Conservation (phyloP, 2,329 filamentous ascomycete genomes). For the Xylaria multiplex region DNA sequence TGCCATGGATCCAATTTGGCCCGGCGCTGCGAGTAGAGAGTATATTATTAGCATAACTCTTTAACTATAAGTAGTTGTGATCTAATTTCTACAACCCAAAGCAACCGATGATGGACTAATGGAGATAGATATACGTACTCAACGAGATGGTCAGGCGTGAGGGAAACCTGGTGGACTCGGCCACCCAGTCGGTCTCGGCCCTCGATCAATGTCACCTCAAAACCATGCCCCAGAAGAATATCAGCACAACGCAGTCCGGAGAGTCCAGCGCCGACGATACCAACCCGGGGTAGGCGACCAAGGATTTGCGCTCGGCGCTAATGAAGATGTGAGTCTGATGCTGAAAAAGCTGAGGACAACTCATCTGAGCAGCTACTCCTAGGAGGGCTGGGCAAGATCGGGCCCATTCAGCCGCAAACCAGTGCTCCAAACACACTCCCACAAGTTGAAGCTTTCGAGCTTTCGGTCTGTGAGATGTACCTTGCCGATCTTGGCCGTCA, state of each 20-base stretch:
- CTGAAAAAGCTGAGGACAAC: slow-evolving; percentile 38
- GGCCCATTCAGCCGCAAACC: slow-evolving; percentile 40
- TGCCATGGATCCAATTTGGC: slow-evolving; percentile 85
- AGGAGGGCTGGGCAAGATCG: slow-evolving; percentile 46
- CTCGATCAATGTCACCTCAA: slow-evolving; percentile 75
- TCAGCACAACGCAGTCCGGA: slow-evolving; percentile 78
- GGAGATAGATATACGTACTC: slow-evolving; percentile 49
- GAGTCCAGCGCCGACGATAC: slow-evolving; percentile 76
- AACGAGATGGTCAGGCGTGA: slow-evolving; percentile 59
- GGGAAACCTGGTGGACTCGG: slow-evolving; percentile 63
- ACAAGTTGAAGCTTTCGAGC: slow-evolving; percentile 45
- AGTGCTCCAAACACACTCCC: slow-evolving; percentile 44
- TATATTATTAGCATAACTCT: slow-evolving; percentile 16
- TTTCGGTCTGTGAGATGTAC: slow-evolving; percentile 48
- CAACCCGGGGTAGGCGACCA: slow-evolving; percentile 62
- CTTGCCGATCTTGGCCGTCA: slow-evolving; percentile 51
- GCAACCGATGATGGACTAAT: not conserved
- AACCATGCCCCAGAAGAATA: slow-evolving; percentile 70
- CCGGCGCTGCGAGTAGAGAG: slow-evolving; percentile 55
- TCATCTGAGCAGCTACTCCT: slow-evolving; percentile 46
- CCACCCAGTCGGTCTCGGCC: slow-evolving; percentile 74
- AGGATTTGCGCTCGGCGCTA: slow-evolving; percentile 44
- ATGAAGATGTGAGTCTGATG: slow-evolving; percentile 41
- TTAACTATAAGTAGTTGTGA: too few species aligned
- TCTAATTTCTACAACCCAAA: not conserved